Evolutionary conservation across 495 filamentous ascomycete genomes (phyloP).

Genomic region (Cryomyces minteri): DNA sequence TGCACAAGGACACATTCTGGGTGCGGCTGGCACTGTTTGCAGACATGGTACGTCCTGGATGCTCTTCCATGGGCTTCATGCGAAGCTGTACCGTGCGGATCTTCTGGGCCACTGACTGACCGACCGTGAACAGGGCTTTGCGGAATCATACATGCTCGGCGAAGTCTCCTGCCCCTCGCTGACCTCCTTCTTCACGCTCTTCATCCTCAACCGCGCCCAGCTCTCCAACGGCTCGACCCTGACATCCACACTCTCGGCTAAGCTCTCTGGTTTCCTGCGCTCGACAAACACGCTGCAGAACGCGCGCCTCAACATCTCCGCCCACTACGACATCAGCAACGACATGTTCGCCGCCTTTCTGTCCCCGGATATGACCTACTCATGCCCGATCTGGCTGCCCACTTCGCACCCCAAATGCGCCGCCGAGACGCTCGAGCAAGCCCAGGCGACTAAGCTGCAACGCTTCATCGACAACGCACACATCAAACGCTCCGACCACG

Average conservation of each 20-base stretch:
- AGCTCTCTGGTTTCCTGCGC: conserved; percentile 31
- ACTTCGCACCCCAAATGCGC: conserved; percentile 14
- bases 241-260: conserved; percentile 34
- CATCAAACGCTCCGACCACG: conserved; percentile 28
- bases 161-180: conserved; percentile 45
- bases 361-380: conserved; percentile 60
- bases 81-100: not conserved
- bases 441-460: conserved; percentile 44
- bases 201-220: conserved; percentile 40
- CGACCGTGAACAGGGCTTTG: conserved; percentile 26
- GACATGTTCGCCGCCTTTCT: conserved; percentile 56
- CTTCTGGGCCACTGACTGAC: not conserved
- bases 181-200: conserved; percentile 47
- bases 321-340: conserved; percentile 65
- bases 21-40: conserved; percentile 42
- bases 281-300: conserved; percentile 45
- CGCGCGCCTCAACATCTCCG: conserved; percentile 41
- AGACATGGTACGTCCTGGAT: conserved; percentile 29
- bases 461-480: conserved; percentile 39
- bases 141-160: conserved; percentile 51
- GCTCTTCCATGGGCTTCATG: conserved; percentile 1
- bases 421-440: conserved; percentile 38
- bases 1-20: conserved; percentile 46
- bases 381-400: conserved; percentile 47
- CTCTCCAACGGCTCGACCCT: conserved; percentile 38